Conservation (phyloP, 2,329 filamentous ascomycete species). For the Cercospora sp. region DNA sequence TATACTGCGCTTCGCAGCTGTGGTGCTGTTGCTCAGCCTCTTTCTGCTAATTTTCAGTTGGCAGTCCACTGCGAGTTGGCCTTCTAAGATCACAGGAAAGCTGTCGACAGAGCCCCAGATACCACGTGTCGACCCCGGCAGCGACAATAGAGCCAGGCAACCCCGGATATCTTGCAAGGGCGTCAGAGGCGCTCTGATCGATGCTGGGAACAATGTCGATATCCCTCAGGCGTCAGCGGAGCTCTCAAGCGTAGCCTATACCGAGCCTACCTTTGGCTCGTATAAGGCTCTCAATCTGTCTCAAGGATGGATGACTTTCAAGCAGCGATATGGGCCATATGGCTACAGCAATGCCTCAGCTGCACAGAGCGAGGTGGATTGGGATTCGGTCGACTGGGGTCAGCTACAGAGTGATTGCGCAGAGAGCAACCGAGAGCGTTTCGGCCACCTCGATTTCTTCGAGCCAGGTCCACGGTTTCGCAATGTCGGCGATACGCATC, state of each 20-base stretch:
- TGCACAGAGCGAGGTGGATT: background rate
- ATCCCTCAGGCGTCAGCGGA: background rate
- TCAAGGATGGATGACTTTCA: background rate
- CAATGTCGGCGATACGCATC: background rate
- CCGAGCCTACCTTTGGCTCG: background rate
- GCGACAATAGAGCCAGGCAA: background rate
- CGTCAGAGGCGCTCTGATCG: background rate
- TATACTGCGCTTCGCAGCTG: background rate
- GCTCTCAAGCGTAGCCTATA: background rate
- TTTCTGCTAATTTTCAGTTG: background rate
- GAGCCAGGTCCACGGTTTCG: conserved; percentile 49
- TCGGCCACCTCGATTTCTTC: background rate
- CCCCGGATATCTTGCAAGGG: background rate
- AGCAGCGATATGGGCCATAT: background rate
- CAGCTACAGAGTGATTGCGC: background rate
- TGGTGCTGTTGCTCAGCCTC: background rate
- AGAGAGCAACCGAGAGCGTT: background rate
- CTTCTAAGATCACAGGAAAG: background rate
- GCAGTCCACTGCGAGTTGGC: background rate
- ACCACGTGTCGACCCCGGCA: background rate
- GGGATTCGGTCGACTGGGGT: background rate
- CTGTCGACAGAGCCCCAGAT: background rate
- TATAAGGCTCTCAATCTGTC: background rate
- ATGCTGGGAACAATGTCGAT: background rate
- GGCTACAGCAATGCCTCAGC: background rate